Percentiles rank a stretch among this genome's conserved stretches.
Conservation (phyloP, 192 early-diverging fungal genomes). For the Entophlyctis luteolus region DNA sequence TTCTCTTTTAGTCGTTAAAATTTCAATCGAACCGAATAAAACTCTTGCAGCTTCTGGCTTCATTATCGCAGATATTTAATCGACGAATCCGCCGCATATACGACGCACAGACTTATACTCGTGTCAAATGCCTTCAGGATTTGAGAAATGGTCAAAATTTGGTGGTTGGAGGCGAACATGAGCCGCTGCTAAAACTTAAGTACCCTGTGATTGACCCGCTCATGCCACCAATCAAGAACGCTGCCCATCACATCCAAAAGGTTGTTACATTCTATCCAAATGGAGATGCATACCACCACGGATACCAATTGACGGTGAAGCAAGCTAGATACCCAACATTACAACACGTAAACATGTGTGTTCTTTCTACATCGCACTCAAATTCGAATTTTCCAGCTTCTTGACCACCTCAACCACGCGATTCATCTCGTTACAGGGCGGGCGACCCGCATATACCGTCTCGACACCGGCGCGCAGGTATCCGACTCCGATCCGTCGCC, state of each 20-base stretch:
- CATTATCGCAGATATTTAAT: conserved; percentile 1
- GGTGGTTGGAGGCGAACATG: conserved; percentile 32
- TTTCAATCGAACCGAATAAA: too few relatives aligned
- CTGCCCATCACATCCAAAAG: conserved; percentile 2
- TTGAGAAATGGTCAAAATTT: conserved; percentile 44
- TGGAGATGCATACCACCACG: conserved; percentile 48
- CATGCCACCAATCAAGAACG: background rate
- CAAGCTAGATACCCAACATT: conserved; percentile 38
- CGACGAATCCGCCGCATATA: conserved; percentile 31
- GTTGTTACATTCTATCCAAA: conserved; percentile 48
- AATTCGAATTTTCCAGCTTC: conserved; percentile 29
- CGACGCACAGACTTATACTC: conserved; percentile 42
- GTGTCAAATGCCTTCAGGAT: conserved; percentile 38
- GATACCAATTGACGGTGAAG: conserved; percentile 39
- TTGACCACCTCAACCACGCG: conserved; percentile 45
- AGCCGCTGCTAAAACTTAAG: conserved; percentile 29
- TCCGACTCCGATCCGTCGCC: background rate
- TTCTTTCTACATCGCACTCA: too few relatives aligned
- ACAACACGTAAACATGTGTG: conserved; percentile 30
- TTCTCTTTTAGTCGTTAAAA: conserved; percentile 4
- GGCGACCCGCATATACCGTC: conserved; percentile 37
- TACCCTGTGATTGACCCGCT: conserved; percentile 33
- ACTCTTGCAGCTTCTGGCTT: conserved; percentile 18
- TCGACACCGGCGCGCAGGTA: conserved; percentile 15
- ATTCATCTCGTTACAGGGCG: conserved; percentile 33